A percentile compares a stretch with the other conserved stretches of the same genome.
These are phyloP conservation scores for Suillus sp. DNA, from an alignment of 768 basidiomycete species.

Conservation along the genomic window DNA sequence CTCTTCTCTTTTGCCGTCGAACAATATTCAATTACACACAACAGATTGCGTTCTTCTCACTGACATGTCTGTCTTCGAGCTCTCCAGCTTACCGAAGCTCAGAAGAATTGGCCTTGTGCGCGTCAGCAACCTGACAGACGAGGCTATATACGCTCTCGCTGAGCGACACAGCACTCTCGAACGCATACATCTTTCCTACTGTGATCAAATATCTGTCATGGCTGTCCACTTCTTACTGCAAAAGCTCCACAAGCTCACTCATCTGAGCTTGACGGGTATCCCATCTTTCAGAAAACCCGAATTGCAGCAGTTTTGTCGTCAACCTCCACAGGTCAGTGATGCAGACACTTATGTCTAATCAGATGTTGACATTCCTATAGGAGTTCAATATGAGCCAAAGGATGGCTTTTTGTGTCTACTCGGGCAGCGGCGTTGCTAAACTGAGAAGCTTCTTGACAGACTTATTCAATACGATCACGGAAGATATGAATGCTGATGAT, in stretches of 20 bases:
- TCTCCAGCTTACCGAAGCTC: slow-evolving; percentile 85
- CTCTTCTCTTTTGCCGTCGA: background rate
- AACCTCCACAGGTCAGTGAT: slow-evolving; percentile 74
- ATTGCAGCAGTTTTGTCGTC: slow-evolving; percentile 86
- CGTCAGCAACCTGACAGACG: slow-evolving; percentile 90
- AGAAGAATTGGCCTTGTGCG: slow-evolving; percentile 94
- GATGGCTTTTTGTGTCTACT: slow-evolving; percentile 93
- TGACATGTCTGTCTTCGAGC: slow-evolving; percentile 92
- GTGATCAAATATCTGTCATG: slow-evolving; percentile 90
- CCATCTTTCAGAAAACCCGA: slow-evolving; percentile 84
- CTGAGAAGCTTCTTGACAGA: slow-evolving; percentile 80
- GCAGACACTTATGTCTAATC: background rate
- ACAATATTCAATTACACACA: slow-evolving; percentile 10
- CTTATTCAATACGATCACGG: slow-evolving; percentile 73
- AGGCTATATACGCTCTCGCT: slow-evolving; percentile 86
- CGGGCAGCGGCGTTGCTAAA: slow-evolving; percentile 84
- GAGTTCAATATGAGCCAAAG: slow-evolving; percentile 92
- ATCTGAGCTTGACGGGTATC: slow-evolving; percentile 97
- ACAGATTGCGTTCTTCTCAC: slow-evolving; percentile 85
- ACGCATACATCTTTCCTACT: slow-evolving; percentile 96
- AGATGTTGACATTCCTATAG: slow-evolving; percentile 39
- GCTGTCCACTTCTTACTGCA: slow-evolving; percentile 90
- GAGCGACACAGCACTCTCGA: slow-evolving; percentile 87
- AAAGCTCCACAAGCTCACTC: slow-evolving; percentile 87
- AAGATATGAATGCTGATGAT: slow-evolving; percentile 62